phyloP scores from a whole-genome alignment of 2,329 filamentous ascomycete species.

The Fusarium nisikadoi region DNA sequence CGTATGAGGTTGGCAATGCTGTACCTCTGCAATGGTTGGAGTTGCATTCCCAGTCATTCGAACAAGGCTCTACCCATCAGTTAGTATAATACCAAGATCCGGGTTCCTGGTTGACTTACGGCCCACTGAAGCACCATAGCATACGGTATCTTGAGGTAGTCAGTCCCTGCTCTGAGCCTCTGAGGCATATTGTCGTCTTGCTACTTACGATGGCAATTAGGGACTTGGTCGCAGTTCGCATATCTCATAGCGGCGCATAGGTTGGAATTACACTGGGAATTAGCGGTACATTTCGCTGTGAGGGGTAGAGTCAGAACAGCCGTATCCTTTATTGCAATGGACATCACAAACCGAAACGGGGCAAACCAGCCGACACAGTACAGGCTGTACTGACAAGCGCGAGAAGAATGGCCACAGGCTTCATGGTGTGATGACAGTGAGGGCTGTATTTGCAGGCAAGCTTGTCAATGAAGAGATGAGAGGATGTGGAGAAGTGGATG shows the following conservation, averaged over 20 bases:
- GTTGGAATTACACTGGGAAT: not conserved
- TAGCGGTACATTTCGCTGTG: not conserved
- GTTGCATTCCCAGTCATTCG: not conserved
- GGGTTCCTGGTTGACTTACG: not conserved
- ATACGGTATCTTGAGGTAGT: not conserved
- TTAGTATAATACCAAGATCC: not conserved
- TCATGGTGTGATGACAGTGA: not conserved
- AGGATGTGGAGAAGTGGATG: not conserved
- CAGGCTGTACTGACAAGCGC: not conserved
- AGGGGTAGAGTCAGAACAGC: not conserved
- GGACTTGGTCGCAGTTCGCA: not conserved
- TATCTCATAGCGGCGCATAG: accelerated
- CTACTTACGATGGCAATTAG: not conserved
- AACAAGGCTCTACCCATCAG: not conserved
- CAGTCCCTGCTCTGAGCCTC: not conserved
- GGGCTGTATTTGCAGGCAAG: accelerated
- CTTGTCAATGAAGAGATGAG: accelerated
- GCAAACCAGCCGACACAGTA: not conserved
- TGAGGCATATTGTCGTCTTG: accelerated
- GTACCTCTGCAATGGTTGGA: not conserved
- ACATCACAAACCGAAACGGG: not conserved
- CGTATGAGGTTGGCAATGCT: accelerated
- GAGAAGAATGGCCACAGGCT: not conserved
- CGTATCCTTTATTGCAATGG: not conserved
- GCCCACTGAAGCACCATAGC: not conserved